Evolutionary conservation across 805 yeast genomes (phyloP), one percentile per base, ranked within the genome.

Genomic region (Candida vartiovaarae): DNA sequence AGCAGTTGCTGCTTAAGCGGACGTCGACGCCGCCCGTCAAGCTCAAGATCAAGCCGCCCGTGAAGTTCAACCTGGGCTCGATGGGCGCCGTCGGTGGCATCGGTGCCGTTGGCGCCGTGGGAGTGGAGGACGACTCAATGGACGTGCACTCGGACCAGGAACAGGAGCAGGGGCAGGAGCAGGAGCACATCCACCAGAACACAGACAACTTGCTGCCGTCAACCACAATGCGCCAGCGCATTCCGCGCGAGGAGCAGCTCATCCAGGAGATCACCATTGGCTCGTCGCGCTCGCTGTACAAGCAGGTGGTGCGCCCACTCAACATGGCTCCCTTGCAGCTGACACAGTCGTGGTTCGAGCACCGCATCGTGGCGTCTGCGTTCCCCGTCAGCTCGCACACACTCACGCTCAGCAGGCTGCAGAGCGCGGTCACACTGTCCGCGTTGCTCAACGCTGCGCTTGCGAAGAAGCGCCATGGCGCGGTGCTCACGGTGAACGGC

Each of bases 321-420:
- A 43, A 29, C 44, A 36, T 28, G n/a, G 25, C 40, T 11, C 48
- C 45, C 42, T 42, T 53, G 6, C 59, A 59, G 3, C 38, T 53
- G 6, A 52, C 51, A 24, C 59, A 60, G 34, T 60, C 62, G 39
- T 57, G 66, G 59, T 68, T 68, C 48, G 71, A 68, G 51, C 57
- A 63, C 38, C 52, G 49, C 26, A 52, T 70, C 34, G 62, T 62
- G 23, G 69, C 78, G 11, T 50, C 63, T 29, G 63, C 59, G 36
- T 59, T 51, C 42, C 63, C 62, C 23, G 59, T 66, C 1, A 56
- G 64, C 15, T 65, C 71, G 8, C 73, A 66, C 51, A 52, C 78
- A 5, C 48, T 77, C 25, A 65, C 67, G 11, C 59, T 80, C 41
- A 80, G 82, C 9, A 59, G 68, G 9, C 63, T 65, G 36, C 72